These are phyloP conservation scores for Trifolium pratense DNA, from an alignment of 306 rosid genomes.

Conservation along the genomic window DNA sequence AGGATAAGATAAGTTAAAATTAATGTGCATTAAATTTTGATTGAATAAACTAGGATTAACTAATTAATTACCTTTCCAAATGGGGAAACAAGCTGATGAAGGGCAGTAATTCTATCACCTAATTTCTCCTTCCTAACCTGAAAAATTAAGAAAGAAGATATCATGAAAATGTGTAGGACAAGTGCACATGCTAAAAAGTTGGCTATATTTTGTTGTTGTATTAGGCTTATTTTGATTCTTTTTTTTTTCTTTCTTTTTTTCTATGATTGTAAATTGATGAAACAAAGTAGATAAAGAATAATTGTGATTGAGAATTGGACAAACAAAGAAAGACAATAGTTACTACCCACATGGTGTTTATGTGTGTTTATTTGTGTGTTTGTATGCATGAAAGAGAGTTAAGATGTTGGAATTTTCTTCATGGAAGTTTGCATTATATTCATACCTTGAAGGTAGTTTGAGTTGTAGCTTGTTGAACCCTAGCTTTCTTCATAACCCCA, in stretches of 20 bases:
- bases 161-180: conserved; percentile 38
- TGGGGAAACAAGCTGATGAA: conserved; percentile 99
- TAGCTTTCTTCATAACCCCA: conserved; percentile 91
- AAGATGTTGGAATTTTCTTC: conserved; percentile 50
- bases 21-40: conserved; percentile 10
- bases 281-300: conserved; percentile 58
- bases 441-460: conserved; percentile 96
- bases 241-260: background rate
- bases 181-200: conserved; percentile 47
- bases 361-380: conserved; percentile 47
- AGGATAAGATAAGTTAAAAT: background rate
- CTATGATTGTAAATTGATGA: conserved; percentile 40
- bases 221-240: conserved; percentile 40
- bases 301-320: conserved; percentile 63
- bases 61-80: conserved; percentile 82
- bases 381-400: conserved; percentile 40
- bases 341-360: conserved; percentile 49
- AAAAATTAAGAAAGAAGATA: conserved; percentile 36
- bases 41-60: conserved; percentile 32
- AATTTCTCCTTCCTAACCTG: conserved; percentile 99
- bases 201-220: conserved; percentile 46
- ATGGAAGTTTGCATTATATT: conserved; percentile 56
- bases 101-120: conserved; percentile 97
- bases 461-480: conserved; percentile 83
- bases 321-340: conserved; percentile 79